Evolutionary conservation across 257 asterid species (phyloP).

Genomic region (Solanum pimpinellifolium): DNA sequence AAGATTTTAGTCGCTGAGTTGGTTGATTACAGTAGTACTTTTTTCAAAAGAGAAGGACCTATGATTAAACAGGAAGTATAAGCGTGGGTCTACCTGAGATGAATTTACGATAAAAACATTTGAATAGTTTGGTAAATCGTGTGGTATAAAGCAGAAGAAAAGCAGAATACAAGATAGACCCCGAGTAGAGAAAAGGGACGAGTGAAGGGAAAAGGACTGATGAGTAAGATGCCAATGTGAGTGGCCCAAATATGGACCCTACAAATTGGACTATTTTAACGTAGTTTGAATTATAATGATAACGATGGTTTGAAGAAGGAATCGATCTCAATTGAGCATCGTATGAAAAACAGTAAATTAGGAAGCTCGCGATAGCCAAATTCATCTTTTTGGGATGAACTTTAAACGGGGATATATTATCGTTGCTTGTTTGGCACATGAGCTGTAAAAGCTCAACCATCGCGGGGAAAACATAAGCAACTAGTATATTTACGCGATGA

Average conservation of each 20-base stretch:
- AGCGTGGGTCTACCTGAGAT: neutral
- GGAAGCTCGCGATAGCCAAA: neutral
- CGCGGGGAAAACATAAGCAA: neutral
- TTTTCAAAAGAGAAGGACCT: too few relatives aligned
- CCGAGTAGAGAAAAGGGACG: neutral
- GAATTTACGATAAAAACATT: neutral
- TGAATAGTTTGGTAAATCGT: neutral
- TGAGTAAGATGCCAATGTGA: neutral
- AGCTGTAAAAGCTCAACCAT: neutral
- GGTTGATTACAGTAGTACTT: too few relatives aligned
- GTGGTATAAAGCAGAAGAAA: neutral
- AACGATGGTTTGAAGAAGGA: neutral
- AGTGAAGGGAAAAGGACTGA: neutral
- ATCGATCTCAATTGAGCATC: neutral
- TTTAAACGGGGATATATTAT: neutral
- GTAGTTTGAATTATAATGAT: neutral
- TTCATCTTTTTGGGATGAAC: neutral
- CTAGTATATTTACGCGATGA: neutral
- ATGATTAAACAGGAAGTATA: too few relatives aligned
- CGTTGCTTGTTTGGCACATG: neutral
- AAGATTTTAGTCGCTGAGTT: too few relatives aligned
- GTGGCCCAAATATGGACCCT: neutral
- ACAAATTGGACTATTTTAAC: neutral
- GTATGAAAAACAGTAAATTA: neutral
- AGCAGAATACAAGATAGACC: neutral